Evolutionary conservation across 139 green algal species (phyloP).

Genomic region (Tetradesmus obliquus): DNA sequence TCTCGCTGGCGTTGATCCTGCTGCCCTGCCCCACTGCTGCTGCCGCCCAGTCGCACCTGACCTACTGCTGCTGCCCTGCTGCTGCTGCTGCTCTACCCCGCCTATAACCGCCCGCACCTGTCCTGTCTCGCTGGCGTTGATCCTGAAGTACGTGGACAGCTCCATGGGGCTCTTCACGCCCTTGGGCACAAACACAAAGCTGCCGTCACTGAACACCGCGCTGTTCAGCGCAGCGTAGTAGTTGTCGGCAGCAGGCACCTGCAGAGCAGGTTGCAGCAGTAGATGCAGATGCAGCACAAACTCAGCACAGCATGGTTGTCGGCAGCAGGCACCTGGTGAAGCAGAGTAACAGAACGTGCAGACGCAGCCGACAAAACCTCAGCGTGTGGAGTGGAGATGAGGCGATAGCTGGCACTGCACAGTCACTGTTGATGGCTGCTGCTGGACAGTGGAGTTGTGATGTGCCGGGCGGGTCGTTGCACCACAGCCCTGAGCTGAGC

Average conservation of each 20-base stretch:
- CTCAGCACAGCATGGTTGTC: neutral
- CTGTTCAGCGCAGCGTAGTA: conserved; percentile 98
- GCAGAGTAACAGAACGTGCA: too few species aligned
- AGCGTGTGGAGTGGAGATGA: too few species aligned
- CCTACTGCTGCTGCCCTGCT: neutral
- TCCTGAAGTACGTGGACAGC: conserved; percentile 99
- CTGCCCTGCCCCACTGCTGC: too few species aligned
- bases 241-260: conserved; percentile 97
- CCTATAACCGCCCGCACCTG: conserved; percentile 63
- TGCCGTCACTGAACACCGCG: conserved; percentile 98
- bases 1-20: conserved; percentile 97
- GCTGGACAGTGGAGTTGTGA: too few species aligned
- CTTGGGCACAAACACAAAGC: conserved; percentile 99
- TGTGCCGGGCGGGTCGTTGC: too few species aligned
- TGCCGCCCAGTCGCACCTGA: too few species aligned
- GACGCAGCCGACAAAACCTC: too few species aligned
- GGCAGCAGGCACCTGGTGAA: neutral
- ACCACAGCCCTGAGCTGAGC: neutral
- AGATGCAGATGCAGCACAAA: neutral
- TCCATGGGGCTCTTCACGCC: conserved; percentile 98
- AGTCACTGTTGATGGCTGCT: too few species aligned
- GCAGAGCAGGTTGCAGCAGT: neutral
- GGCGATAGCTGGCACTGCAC: too few species aligned
- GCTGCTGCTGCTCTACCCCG: neutral
- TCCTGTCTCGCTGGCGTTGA: conserved; percentile 97